A percentile compares a stretch with the other conserved stretches of the same genome.
phyloP scores from a whole-genome alignment of 768 basidiomycete species.

The Royoungia palumana region DNA sequence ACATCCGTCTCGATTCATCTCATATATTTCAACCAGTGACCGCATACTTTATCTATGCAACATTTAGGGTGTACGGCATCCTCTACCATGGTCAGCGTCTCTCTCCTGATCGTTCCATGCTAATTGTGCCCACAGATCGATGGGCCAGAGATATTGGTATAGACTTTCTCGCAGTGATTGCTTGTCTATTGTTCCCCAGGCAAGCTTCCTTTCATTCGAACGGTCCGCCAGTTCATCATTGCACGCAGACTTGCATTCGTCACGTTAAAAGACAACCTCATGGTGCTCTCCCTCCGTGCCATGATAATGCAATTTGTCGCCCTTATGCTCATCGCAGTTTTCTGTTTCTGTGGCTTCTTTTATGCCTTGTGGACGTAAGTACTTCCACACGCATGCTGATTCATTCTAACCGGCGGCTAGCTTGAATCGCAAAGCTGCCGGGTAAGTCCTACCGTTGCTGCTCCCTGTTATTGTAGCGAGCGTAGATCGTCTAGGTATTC shows the following conservation, averaged over 20 bases:
- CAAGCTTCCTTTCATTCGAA: conserved; percentile 21
- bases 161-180: conserved; percentile 85
- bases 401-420: conserved; percentile 34
- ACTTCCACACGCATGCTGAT: background rate
- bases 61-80: conserved; percentile 71
- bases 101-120: background rate
- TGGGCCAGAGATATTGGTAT: conserved; percentile 73
- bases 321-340: conserved; percentile 82
- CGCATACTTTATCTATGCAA: conserved; percentile 70
- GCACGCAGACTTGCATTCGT: conserved; percentile 83
- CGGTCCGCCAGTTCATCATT: background rate
- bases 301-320: conserved; percentile 89
- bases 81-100: conserved; percentile 53
- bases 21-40: conserved; percentile 49
- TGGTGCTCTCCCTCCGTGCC: conserved; percentile 80
- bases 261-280: conserved; percentile 74
- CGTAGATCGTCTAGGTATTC: conserved; percentile 27
- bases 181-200: conserved; percentile 89
- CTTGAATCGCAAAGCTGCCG: conserved; percentile 56
- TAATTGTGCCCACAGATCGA: conserved; percentile 36
- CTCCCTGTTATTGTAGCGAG: background rate
- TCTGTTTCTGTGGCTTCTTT: conserved; percentile 89
- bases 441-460: conserved; percentile 35
- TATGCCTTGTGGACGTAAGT: conserved; percentile 94
- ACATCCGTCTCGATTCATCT: background rate